Evolutionary conservation across 108 stramenopile genomes (phyloP).

Genomic region (Schizochytrium sp.): DNA sequence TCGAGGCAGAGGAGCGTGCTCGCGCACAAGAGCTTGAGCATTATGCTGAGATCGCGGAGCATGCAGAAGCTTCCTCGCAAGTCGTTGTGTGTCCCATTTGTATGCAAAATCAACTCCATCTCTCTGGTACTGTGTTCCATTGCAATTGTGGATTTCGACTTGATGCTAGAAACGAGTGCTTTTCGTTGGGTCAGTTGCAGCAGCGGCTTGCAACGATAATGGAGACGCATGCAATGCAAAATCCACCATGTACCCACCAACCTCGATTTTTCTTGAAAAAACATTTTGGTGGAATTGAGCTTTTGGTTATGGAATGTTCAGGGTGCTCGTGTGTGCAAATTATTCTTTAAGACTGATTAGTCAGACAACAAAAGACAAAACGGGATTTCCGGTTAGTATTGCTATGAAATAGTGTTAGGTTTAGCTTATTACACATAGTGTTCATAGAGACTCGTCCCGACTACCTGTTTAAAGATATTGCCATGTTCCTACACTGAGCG

Average conservation of each 20-base stretch:
- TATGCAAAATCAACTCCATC: neutral
- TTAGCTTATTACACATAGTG: no score
- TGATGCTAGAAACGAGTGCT: neutral
- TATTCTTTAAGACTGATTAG: neutral
- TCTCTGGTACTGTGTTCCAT: neutral
- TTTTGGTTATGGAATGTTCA: neutral
- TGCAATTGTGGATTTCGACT: slow-evolving; percentile 28
- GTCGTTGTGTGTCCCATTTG: neutral
- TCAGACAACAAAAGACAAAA: no score
- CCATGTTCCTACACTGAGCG: no score
- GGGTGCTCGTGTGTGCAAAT: slow-evolving; percentile 6
- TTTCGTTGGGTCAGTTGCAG: neutral
- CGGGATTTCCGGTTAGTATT: no score
- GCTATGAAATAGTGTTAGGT: no score
- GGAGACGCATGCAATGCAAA: neutral
- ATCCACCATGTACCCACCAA: neutral
- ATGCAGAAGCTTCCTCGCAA: neutral
- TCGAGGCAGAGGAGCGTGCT: slow-evolving; percentile 13
- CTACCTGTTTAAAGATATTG: no score
- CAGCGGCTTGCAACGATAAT: neutral
- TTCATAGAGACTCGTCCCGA: no score
- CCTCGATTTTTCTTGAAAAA: neutral
- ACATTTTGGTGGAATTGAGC: neutral
- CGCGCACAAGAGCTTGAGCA: neutral
- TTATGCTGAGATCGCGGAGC: neutral